Evolutionary conservation across 2,329 filamentous ascomycete genomes (phyloP).

Genomic region (Fusarium xyrophilum): DNA sequence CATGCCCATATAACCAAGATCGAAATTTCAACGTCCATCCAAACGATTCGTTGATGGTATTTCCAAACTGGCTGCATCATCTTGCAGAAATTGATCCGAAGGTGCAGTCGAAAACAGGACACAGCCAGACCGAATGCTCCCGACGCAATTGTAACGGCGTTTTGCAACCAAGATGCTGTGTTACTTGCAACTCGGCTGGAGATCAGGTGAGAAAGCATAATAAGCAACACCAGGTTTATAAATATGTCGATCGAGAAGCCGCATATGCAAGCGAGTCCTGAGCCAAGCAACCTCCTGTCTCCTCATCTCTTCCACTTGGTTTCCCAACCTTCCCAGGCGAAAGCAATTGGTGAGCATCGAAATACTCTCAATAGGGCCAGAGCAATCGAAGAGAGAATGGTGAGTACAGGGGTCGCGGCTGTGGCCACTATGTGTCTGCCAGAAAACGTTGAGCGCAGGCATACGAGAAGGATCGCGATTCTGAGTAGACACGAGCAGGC

Average conservation of each 20-base stretch:
- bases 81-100: slow-evolving; percentile 41
- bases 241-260: slow-evolving; percentile 55
- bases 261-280: slow-evolving; percentile 49
- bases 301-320: slow-evolving; percentile 1
- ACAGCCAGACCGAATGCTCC: slow-evolving; percentile 51
- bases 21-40: slow-evolving; percentile 53
- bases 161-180: slow-evolving; percentile 52
- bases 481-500: slow-evolving; percentile 50
- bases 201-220: slow-evolving; percentile 51
- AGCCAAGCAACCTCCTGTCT: slow-evolving; percentile 29
- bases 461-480: slow-evolving; percentile 49
- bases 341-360: slow-evolving; percentile 50
- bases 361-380: slow-evolving; percentile 51
- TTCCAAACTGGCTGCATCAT: slow-evolving; percentile 52
- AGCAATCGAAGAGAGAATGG: slow-evolving; percentile 46
- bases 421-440: slow-evolving; percentile 45
- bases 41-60: slow-evolving; percentile 51
- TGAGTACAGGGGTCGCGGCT: slow-evolving; percentile 45
- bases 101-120: slow-evolving; percentile 47
- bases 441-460: slow-evolving; percentile 49
- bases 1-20: slow-evolving; percentile 52
- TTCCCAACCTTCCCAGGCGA: slow-evolving; percentile 44
- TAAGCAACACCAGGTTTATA: slow-evolving; percentile 54
- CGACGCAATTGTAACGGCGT: slow-evolving; percentile 54
- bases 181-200: slow-evolving; percentile 49